Evolutionary conservation across 1,284 basidiomycete species (phyloP).

Genomic region (Rhodotorula glutinis): DNA sequence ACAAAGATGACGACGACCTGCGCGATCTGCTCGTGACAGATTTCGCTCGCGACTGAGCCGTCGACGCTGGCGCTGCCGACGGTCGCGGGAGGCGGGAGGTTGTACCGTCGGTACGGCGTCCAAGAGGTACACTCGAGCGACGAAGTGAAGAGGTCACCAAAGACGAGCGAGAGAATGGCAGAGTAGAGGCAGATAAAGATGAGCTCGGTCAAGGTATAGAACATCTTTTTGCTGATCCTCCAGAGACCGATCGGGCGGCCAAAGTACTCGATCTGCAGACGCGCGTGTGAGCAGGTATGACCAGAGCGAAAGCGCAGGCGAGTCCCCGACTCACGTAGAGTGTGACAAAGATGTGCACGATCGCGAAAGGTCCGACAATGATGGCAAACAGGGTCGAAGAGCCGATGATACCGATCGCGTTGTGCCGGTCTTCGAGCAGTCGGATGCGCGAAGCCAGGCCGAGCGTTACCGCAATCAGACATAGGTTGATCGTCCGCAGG

Average conservation of each 20-base stretch:
- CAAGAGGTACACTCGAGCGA: slow-evolving; percentile 65
- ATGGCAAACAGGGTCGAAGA: slow-evolving; percentile 78
- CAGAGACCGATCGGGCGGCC: slow-evolving; percentile 84
- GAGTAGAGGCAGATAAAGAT: slow-evolving; percentile 83
- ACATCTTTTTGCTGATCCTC: slow-evolving; percentile 56
- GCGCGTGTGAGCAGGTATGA: neutral
- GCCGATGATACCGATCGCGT: slow-evolving; percentile 68
- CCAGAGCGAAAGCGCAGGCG: too few species aligned
- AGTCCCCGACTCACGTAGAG: slow-evolving; percentile 51
- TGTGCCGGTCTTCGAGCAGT: slow-evolving; percentile 55
- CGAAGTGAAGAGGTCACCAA: slow-evolving; percentile 89
- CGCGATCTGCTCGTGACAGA: slow-evolving; percentile 69
- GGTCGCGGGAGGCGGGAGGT: slow-evolving; percentile 57
- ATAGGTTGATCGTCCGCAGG: slow-evolving; percentile 78
- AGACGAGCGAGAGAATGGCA: slow-evolving; percentile 76
- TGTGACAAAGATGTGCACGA: slow-evolving; percentile 78
- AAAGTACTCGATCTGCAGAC: slow-evolving; percentile 75
- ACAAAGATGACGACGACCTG: slow-evolving; percentile 61
- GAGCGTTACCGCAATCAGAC: slow-evolving; percentile 73
- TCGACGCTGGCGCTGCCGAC: slow-evolving; percentile 60
- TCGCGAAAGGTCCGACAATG: slow-evolving; percentile 76
- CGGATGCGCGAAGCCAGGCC: slow-evolving; percentile 75
- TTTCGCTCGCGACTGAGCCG: slow-evolving; percentile 51
- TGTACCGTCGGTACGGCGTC: slow-evolving; percentile 41
- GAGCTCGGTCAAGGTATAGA: slow-evolving; percentile 57